Conservation (phyloP, 139 green algal genomes). For the Asterochloris sp. region DNA sequence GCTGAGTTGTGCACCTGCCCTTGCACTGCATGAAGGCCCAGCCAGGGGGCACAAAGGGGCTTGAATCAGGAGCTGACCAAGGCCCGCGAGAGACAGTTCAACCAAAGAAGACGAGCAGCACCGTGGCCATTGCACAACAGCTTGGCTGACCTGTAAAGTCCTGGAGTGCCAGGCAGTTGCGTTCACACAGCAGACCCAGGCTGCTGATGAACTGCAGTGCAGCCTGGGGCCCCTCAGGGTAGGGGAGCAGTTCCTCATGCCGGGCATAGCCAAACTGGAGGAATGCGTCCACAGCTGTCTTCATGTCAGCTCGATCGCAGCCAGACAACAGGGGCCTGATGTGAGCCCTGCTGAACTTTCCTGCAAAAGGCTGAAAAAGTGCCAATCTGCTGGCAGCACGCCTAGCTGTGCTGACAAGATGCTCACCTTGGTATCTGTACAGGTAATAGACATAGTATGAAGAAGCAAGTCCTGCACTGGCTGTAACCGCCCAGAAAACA, state of each 20-base stretch:
- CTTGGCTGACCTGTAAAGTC: conserved; percentile 38
- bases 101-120: too few relatives aligned
- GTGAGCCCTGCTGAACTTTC: conserved; percentile 4
- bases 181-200: conserved; percentile 37
- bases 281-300: conserved; percentile 45
- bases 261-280: conserved; percentile 44
- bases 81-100: too few relatives aligned
- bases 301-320: conserved; percentile 27
- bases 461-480: too few relatives aligned
- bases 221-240: conserved; percentile 24
- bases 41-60: too few relatives aligned
- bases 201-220: conserved; percentile 26
- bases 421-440: conserved; percentile 5
- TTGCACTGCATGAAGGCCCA: too few relatives aligned
- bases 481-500: too few relatives aligned
- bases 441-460: conserved; percentile 6
- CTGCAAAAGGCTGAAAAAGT: too few relatives aligned
- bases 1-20: too few relatives aligned
- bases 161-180: conserved; percentile 33
- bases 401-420: too few relatives aligned
- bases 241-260: conserved; percentile 32
- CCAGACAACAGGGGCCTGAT: background rate
- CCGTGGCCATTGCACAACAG: too few relatives aligned
- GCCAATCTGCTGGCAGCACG: too few relatives aligned
- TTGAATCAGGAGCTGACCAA: too few relatives aligned